Percentiles rank a stretch among this genome's conserved stretches.
These are phyloP conservation scores for Aspergillus ibericus DNA, from an alignment of 2,329 filamentous ascomycete genomes.

Conservation along the genomic window DNA sequence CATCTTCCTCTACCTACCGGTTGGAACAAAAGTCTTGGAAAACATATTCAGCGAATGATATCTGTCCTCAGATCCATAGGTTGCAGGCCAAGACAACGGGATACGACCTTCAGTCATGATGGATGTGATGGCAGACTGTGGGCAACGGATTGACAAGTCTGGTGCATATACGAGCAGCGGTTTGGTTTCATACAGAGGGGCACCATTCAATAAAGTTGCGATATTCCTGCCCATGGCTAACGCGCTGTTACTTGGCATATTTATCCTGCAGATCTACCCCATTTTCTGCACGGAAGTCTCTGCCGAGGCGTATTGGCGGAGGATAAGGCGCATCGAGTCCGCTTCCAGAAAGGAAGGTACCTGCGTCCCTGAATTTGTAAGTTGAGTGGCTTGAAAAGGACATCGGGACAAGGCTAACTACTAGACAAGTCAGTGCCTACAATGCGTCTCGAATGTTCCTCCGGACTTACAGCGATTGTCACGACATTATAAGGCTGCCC, in stretches of 20 bases:
- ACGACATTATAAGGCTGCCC: no score
- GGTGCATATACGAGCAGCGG: not conserved
- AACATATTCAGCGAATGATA: not conserved
- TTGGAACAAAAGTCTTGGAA: not conserved
- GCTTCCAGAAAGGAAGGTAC: not conserved
- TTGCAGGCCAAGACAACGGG: not conserved
- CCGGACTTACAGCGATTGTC: no score
- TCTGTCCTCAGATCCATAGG: not conserved
- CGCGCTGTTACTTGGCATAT: not conserved
- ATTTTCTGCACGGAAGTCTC: not conserved
- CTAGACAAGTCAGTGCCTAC: no score
- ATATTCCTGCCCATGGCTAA: not conserved
- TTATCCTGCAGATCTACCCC: not conserved
- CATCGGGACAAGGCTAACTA: no score
- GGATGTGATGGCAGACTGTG: not conserved
- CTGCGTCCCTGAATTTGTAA: not conserved
- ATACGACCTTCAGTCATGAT: not conserved
- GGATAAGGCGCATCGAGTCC: not conserved
- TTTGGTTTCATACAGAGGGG: not conserved
- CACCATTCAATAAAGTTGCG: not conserved
- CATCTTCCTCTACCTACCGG: not conserved
- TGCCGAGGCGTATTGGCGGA: not conserved
- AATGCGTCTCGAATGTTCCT: no score
- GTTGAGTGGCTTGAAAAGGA: no score
- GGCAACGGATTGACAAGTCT: not conserved